Percentiles rank a stretch among this genome's conserved stretches.
These are phyloP conservation scores for Sophora flavescens DNA, from an alignment of 306 rosid species.

Conservation along the genomic window DNA sequence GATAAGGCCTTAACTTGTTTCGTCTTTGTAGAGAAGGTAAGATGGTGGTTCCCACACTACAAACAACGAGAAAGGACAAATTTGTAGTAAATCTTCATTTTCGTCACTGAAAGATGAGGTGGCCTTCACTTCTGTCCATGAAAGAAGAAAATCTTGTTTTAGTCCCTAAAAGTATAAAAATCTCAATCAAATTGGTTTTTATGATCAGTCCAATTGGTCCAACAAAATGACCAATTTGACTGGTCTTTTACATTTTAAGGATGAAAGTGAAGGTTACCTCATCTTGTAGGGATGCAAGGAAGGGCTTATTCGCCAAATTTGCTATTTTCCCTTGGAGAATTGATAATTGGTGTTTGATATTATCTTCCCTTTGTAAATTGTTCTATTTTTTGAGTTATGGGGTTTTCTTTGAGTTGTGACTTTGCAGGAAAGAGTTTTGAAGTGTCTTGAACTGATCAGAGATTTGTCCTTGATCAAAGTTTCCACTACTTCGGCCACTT, in stretches of 20 bases:
- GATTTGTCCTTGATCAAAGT: conserved; percentile 50
- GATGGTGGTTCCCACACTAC: conserved; percentile 24
- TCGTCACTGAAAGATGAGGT: not conserved
- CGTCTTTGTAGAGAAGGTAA: conserved; percentile 65
- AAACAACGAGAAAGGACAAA: conserved; percentile 11
- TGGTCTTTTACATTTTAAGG: not conserved
- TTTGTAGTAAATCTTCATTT: not conserved
- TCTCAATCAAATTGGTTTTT: not conserved
- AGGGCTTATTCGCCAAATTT: too few species aligned
- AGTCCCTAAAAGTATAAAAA: too few species aligned
- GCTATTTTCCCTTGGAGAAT: conserved; percentile 3
- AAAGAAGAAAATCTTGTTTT: too few species aligned
- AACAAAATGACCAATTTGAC: not conserved
- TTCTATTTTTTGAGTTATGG: conserved; percentile 2
- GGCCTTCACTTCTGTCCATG: too few species aligned
- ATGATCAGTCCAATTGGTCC: too few species aligned
- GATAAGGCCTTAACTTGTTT: conserved; percentile 60
- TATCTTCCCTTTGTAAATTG: conserved; percentile 6
- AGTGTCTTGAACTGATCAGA: conserved; percentile 70
- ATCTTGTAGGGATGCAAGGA: too few species aligned
- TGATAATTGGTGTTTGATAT: conserved; percentile 1
- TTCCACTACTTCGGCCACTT: conserved; percentile 45
- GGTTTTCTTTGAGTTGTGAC: conserved; percentile 32
- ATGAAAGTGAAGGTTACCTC: too few species aligned
- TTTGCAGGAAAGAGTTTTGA: conserved; percentile 78